phyloP scores from a whole-genome alignment of 768 basidiomycete species.

The Lyophyllum decastes region DNA sequence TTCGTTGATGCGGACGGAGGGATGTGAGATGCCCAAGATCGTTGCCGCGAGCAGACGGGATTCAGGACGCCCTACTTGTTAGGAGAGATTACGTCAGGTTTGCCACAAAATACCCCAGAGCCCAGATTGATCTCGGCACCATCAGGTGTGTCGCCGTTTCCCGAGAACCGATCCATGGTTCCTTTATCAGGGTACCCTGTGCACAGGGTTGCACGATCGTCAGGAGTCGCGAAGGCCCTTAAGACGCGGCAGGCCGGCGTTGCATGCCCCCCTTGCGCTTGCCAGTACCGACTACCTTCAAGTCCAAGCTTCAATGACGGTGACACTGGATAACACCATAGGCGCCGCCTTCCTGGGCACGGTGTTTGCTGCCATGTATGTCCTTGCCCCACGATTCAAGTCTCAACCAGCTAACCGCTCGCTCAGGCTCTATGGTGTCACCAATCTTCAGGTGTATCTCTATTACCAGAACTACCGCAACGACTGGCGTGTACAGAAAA shows the following conservation, averaged over 20 bases:
- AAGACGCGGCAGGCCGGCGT: not conserved
- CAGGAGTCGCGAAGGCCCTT: not conserved
- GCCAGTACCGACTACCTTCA: not conserved
- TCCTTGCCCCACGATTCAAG: not conserved
- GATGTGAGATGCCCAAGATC: no score
- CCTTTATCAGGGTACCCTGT: not conserved
- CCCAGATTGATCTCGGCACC: no score
- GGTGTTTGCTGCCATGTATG: conserved; percentile 28
- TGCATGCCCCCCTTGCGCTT: not conserved
- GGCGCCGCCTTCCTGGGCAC: conserved; percentile 30
- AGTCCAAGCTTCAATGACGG: not conserved
- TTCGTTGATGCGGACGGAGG: no score
- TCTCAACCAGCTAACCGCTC: not conserved
- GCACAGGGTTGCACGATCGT: not conserved
- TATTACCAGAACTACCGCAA: conserved; percentile 24
- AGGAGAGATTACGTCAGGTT: no score
- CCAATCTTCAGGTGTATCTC: conserved; percentile 24
- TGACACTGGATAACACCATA: conserved; percentile 26
- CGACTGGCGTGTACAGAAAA: conserved; percentile 22
- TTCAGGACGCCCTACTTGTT: no score
- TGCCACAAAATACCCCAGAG: no score
- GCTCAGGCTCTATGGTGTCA: conserved; percentile 20
- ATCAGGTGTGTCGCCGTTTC: not conserved
- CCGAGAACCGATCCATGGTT: not conserved
- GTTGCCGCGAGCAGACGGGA: no score